phyloP scores from a whole-genome alignment of 2,329 filamentous ascomycete genomes.

The Talaromyces sp. region DNA sequence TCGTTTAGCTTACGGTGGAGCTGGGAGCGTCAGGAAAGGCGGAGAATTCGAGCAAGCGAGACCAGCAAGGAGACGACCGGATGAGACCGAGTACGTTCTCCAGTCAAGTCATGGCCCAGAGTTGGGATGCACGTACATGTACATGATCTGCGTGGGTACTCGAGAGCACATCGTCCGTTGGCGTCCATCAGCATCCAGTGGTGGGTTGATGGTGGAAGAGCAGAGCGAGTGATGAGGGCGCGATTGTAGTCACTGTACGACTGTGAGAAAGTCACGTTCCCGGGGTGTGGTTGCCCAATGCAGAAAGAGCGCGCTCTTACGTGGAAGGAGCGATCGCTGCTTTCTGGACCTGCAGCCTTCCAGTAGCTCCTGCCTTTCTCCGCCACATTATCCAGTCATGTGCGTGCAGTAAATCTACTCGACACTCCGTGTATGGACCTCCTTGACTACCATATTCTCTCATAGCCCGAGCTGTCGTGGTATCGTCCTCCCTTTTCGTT shows the following conservation, averaged over 20 bases:
- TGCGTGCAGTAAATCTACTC: not conserved
- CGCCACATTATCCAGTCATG: not conserved
- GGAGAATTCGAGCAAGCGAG: conserved; percentile 1
- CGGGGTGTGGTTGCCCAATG: not conserved
- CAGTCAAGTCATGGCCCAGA: not conserved
- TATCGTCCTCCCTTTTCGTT: too few relatives aligned
- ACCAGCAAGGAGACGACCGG: conserved; percentile 1
- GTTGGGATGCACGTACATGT: not conserved
- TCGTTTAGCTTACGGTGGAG: not conserved
- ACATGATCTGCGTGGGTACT: not conserved
- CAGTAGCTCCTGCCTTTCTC: not conserved
- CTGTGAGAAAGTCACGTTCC: not conserved
- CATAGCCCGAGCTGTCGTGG: not conserved
- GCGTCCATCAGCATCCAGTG: not conserved
- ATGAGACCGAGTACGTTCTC: conserved; percentile 5
- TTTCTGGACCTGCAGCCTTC: conserved; percentile 3
- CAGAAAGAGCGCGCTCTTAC: not conserved
- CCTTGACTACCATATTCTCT: not conserved
- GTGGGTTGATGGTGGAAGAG: not conserved
- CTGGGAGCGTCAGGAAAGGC: not conserved
- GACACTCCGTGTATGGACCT: not conserved
- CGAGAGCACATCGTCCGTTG: not conserved
- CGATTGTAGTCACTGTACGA: not conserved
- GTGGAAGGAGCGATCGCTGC: not conserved
- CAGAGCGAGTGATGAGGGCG: not conserved